Conservation (phyloP, 202 grass and related monocot genomes). For the Zoysia matrella region DNA sequence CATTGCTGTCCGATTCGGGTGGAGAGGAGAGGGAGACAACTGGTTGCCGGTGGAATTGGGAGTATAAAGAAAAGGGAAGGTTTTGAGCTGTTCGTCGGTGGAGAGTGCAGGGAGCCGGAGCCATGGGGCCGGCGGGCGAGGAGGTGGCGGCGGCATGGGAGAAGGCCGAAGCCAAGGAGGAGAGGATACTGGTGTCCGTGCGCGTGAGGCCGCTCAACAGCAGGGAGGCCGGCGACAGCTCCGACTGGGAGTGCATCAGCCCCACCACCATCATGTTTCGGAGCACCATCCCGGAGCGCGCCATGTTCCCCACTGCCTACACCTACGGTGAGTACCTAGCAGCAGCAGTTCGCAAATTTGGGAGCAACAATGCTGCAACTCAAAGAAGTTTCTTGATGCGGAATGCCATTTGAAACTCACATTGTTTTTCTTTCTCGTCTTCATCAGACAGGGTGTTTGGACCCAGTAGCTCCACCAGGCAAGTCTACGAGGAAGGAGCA, state of each 20-base stretch:
- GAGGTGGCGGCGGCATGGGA: slow-evolving; percentile 50
- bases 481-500: slow-evolving; percentile 88
- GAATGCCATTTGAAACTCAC: slow-evolving; percentile 23
- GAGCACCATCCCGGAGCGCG: slow-evolving; percentile 65
- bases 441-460: slow-evolving; percentile 89
- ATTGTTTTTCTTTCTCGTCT: slow-evolving; percentile 22
- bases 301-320: slow-evolving; percentile 76
- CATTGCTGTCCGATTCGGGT: slow-evolving; percentile 1
- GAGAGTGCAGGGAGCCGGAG: slow-evolving; percentile 1
- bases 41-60: slow-evolving; percentile 19
- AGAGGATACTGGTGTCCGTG: slow-evolving; percentile 93
- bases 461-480: slow-evolving; percentile 58
- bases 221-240: slow-evolving; percentile 74
- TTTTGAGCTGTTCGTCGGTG: slow-evolving; percentile 40
- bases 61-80: slow-evolving; percentile 2
- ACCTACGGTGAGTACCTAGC: slow-evolving; percentile 74
- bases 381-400: neutral
- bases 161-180: slow-evolving; percentile 49
- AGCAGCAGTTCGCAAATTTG: neutral
- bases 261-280: slow-evolving; percentile 84
- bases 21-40: neutral
- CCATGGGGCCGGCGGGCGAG: slow-evolving; percentile 54
- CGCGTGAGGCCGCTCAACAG: slow-evolving; percentile 78
- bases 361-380: neutral
- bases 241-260: slow-evolving; percentile 89